phyloP scores from a whole-genome alignment of 1,284 basidiomycete species.

The Neonothopanus nambi region DNA sequence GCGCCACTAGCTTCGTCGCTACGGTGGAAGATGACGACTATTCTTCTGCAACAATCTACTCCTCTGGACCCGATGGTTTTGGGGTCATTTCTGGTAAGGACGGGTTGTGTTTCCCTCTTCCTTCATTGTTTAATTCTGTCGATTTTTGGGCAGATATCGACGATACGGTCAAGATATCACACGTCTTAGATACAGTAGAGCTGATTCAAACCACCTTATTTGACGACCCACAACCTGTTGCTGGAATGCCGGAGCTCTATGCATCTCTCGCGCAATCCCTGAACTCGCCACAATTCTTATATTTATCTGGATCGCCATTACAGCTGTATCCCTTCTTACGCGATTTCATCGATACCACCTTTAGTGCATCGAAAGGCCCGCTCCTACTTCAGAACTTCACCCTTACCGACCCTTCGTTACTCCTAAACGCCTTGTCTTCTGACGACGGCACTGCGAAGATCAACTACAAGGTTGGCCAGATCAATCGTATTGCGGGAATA shows the following conservation, averaged over 20 bases:
- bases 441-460: slow-evolving; percentile 8
- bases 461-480: slow-evolving; percentile 14
- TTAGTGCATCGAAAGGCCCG: slow-evolving; percentile 35
- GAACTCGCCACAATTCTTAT: slow-evolving; percentile 23
- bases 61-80: slow-evolving; percentile 36
- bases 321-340: slow-evolving; percentile 44
- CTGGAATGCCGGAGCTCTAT: slow-evolving; percentile 45
- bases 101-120: too few relatives aligned
- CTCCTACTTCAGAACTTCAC: slow-evolving; percentile 40
- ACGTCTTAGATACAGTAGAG: slow-evolving; percentile 35
- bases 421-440: neutral
- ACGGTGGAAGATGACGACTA: slow-evolving; percentile 23
- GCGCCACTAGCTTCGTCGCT: neutral
- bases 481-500: slow-evolving; percentile 9
- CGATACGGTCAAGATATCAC: slow-evolving; percentile 42
- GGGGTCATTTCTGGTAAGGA: slow-evolving; percentile 42
- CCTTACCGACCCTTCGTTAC: slow-evolving; percentile 27
- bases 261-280: slow-evolving; percentile 35
- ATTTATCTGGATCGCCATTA: slow-evolving; percentile 42
- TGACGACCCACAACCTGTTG: slow-evolving; percentile 37
- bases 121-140: too few relatives aligned
- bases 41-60: slow-evolving; percentile 31
- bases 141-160: slow-evolving; percentile 30
- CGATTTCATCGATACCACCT: slow-evolving; percentile 36
- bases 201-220: slow-evolving; percentile 37